Evolutionary conservation across 176 grass and related monocot genomes (phyloP).

Genomic region (Thinopyrum elongatum): DNA sequence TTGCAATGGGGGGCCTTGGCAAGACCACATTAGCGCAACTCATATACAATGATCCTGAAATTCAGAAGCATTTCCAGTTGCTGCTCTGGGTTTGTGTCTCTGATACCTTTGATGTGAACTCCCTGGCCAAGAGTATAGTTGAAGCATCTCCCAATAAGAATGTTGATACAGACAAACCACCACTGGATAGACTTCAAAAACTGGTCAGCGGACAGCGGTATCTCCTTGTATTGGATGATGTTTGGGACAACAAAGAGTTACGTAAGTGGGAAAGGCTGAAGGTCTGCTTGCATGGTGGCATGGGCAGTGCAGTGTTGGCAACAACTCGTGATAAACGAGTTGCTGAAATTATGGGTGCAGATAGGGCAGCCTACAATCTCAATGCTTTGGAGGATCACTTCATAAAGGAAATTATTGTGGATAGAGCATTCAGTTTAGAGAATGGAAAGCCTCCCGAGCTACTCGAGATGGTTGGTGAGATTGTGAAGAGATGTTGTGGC

Average conservation of each 20-base stretch:
- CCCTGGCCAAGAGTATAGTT: background rate
- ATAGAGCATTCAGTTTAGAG: background rate
- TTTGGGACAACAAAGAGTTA: background rate
- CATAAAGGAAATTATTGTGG: background rate
- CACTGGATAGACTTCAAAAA: background rate
- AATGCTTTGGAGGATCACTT: background rate
- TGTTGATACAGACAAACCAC: background rate
- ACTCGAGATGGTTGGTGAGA: fast-evolving
- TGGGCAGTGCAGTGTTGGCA: background rate
- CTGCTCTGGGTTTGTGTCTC: constrained; percentile 34
- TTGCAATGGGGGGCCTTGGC: background rate
- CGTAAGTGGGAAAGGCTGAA: background rate
- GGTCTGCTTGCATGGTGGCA: background rate
- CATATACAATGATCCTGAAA: background rate
- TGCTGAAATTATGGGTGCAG: background rate
- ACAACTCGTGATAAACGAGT: background rate
- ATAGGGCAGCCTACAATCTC: background rate
- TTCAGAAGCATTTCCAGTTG: constrained; percentile 10
- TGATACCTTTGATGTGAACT: constrained; percentile 6
- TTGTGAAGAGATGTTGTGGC: background rate
- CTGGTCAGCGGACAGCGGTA: background rate
- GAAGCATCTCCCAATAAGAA: background rate
- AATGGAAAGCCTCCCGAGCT: background rate
- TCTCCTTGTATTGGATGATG: background rate
- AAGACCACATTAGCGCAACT: background rate